phyloP scores from a whole-genome alignment of 208 protist species.

The Trypanosoma cruzi region DNA sequence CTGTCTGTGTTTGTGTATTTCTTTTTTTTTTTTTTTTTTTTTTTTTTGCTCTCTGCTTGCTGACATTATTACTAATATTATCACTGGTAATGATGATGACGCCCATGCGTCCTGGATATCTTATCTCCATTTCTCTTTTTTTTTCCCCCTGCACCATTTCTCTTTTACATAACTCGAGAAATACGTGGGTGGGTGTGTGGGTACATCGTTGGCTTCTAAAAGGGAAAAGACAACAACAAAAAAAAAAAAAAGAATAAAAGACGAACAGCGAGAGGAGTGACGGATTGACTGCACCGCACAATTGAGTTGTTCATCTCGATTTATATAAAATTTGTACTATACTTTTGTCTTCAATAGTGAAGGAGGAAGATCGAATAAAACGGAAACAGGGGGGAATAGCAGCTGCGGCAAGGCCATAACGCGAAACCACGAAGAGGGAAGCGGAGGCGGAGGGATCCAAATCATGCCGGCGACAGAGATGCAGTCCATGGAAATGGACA shows the following conservation, averaged over 20 bases:
- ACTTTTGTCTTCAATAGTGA: too few species aligned
- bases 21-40: too few species aligned
- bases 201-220: background rate
- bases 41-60: background rate
- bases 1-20: too few species aligned
- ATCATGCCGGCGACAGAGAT: constrained; percentile 78
- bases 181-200: background rate
- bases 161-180: background rate
- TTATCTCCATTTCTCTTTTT: background rate
- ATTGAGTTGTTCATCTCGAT: too few species aligned
- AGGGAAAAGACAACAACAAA: background rate
- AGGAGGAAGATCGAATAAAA: too few species aligned
- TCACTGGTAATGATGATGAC: too few species aligned
- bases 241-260: background rate
- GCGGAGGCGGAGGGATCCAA: background rate
- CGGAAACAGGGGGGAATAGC: too few species aligned
- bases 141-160: background rate
- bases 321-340: too few species aligned
- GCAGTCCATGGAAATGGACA: constrained; percentile 93
- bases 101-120: background rate
- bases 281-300: background rate
- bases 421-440: background rate
- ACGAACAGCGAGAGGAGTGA: background rate
- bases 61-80: background rate
- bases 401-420: too few species aligned